Conservation (phyloP, 2,329 filamentous ascomycete species). For the Sclerotinia subarctica region DNA sequence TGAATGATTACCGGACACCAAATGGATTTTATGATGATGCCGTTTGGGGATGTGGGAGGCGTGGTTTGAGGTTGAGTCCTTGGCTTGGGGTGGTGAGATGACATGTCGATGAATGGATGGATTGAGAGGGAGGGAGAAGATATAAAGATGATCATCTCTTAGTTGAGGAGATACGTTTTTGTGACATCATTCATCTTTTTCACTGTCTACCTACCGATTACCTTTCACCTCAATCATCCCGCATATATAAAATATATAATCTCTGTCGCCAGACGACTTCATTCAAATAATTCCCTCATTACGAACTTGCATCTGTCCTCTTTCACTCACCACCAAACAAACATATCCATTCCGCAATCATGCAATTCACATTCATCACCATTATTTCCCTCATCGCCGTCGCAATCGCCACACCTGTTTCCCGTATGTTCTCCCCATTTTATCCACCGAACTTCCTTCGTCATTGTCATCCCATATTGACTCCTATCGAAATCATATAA, state of each 20-base stretch:
- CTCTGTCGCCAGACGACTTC: constrained; percentile 37
- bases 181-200: constrained; percentile 16
- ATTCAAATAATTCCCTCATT: background rate
- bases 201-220: constrained; percentile 16
- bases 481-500: background rate
- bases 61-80: background rate
- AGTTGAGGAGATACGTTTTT: background rate
- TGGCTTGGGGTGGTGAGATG: background rate
- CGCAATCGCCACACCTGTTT: constrained; percentile 31
- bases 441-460: background rate
- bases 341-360: constrained; percentile 27
- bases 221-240: background rate
- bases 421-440: constrained; percentile 27
- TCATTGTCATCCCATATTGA: background rate
- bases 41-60: background rate
- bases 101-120: background rate
- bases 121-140: background rate
- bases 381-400: constrained; percentile 34
- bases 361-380: constrained; percentile 36
- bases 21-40: background rate
- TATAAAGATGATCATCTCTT: background rate
- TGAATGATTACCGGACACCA: background rate
- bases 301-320: background rate
- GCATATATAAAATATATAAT: constrained; percentile 16
- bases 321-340: constrained; percentile 17